Evolutionary conservation across 2,329 filamentous ascomycete genomes (phyloP).

Genomic region (Botryotinia convoluta): DNA sequence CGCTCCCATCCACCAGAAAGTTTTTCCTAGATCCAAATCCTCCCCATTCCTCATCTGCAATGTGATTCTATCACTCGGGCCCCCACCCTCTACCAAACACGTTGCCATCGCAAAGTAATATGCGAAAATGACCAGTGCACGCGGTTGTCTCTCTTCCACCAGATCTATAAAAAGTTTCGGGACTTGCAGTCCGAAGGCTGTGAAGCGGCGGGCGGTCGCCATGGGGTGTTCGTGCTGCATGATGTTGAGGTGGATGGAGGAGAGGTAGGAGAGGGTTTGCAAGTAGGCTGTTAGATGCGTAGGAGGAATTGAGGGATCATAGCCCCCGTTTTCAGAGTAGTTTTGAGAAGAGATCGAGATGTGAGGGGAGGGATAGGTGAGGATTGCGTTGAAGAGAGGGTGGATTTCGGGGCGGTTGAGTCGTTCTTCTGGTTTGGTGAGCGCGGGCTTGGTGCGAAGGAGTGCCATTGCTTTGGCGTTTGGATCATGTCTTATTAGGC

Average conservation of each 20-base stretch:
- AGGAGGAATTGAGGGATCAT: slow-evolving; percentile 15
- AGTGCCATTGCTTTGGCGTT: slow-evolving; percentile 22
- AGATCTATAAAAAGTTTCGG: slow-evolving; percentile 25
- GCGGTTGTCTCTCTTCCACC: slow-evolving; percentile 22
- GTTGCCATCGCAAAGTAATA: slow-evolving; percentile 38
- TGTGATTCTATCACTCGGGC: background rate
- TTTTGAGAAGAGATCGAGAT: background rate
- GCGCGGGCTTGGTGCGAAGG: slow-evolving; percentile 15
- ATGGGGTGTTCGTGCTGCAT: slow-evolving; percentile 16
- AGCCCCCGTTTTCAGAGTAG: background rate
- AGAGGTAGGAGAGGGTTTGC: slow-evolving; percentile 13
- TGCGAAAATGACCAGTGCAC: slow-evolving; percentile 30
- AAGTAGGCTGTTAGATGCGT: slow-evolving; percentile 12
- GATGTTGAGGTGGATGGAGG: slow-evolving; percentile 14
- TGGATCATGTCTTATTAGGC: slow-evolving; percentile 19
- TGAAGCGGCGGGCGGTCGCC: slow-evolving; percentile 20
- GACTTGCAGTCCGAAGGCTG: slow-evolving; percentile 23
- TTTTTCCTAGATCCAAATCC: slow-evolving; percentile 3
- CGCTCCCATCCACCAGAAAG: slow-evolving; percentile 18
- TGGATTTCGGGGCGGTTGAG: slow-evolving; percentile 9
- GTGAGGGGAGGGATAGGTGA: slow-evolving; percentile 4
- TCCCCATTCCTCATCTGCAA: slow-evolving; percentile 8
- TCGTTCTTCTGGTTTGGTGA: slow-evolving; percentile 17
- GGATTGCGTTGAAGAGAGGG: slow-evolving; percentile 10
- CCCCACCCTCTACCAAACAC: background rate